Evolutionary conservation across 257 asterid genomes (phyloP).

Genomic region (Paulownia fortunei): DNA sequence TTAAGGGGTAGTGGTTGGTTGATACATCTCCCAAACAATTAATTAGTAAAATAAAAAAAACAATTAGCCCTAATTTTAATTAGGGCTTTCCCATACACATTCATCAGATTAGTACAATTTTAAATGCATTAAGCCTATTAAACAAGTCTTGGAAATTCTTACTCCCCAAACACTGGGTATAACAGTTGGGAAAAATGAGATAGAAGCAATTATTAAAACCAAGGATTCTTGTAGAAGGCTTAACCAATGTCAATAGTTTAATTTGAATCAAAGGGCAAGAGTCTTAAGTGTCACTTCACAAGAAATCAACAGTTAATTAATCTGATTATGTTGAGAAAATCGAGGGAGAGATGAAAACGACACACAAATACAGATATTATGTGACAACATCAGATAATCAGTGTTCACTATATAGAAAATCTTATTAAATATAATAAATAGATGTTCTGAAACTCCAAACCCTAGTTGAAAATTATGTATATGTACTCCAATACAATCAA

Average conservation of each 20-base stretch:
- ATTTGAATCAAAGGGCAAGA: conserved; percentile 5
- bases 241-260: conserved; percentile 28
- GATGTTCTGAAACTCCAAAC: no score
- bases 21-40: conserved; percentile 26
- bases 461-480: no score
- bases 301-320: conserved; percentile 14
- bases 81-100: conserved; percentile 14
- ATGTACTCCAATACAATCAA: no score
- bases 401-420: no score
- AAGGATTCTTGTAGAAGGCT: conserved; percentile 41
- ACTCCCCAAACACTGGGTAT: conserved; percentile 46
- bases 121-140: conserved; percentile 3
- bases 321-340: background rate
- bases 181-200: conserved; percentile 65
- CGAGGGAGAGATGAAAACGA: background rate
- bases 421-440: no score
- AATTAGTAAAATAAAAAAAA: conserved; percentile 16
- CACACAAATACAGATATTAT: background rate
- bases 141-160: conserved; percentile 20
- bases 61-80: conserved; percentile 19
- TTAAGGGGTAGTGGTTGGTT: conserved; percentile 39
- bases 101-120: conserved; percentile 19
- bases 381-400: background rate
- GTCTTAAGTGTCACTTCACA: conserved; percentile 36
- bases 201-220: conserved; percentile 8